Percentiles rank a stretch among this genome's conserved stretches.
phyloP scores from a whole-genome alignment of 164 flowering plant species.

The Cinnamomum micranthum region DNA sequence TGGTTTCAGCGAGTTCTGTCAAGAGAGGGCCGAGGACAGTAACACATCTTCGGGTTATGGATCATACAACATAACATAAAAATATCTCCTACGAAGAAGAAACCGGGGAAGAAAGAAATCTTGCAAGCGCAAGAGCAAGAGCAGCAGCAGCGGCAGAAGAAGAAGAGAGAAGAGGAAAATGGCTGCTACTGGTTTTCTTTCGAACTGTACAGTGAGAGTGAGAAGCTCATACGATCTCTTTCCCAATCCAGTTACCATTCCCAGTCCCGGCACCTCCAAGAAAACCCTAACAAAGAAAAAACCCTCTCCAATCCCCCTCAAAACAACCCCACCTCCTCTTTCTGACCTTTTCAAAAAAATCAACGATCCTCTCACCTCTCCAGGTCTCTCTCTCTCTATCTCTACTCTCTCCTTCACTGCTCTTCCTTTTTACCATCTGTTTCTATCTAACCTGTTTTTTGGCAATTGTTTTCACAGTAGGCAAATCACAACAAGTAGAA shows the following conservation, averaged over 20 bases:
- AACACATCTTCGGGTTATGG: too few species aligned
- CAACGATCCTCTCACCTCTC: not conserved
- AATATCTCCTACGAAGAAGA: too few species aligned
- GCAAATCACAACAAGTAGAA: slow-evolving; percentile 10
- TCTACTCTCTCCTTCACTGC: not conserved
- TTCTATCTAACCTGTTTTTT: too few species aligned
- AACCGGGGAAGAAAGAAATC: too few species aligned
- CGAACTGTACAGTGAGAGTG: not conserved
- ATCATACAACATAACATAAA: too few species aligned
- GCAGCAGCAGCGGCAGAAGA: not conserved
- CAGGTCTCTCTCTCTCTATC: not conserved
- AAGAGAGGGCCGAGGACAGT: too few species aligned
- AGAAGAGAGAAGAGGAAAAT: too few species aligned
- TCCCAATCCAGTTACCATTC: slow-evolving; percentile 1
- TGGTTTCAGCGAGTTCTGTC: too few species aligned
- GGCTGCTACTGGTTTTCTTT: too few species aligned
- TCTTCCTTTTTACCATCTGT: not conserved
- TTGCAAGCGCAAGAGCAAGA: too few species aligned
- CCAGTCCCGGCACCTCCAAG: not conserved
- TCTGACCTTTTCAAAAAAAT: not conserved
- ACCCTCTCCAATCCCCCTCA: not conserved
- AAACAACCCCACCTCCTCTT: not conserved
- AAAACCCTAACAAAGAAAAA: slow-evolving; percentile 1
- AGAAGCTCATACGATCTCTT: slow-evolving; percentile 1
- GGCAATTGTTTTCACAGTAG: not conserved